A percentile compares a stretch with the other conserved stretches of the same genome.
Evolutionary conservation across 108 stramenopile genomes (phyloP).

Genomic region (Phaeodactylum tricornutum): DNA sequence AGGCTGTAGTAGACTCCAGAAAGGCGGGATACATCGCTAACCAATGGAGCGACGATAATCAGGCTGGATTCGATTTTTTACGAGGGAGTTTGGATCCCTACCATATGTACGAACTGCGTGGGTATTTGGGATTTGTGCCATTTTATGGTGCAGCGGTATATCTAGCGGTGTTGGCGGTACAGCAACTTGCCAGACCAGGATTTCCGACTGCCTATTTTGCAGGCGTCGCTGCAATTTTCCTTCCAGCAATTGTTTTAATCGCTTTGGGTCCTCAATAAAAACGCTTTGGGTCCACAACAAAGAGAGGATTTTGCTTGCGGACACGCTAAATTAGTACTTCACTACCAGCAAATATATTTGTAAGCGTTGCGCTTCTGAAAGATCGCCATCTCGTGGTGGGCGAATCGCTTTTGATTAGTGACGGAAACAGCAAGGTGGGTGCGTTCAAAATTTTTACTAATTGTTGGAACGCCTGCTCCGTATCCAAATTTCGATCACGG

Average conservation of each 20-base stretch:
- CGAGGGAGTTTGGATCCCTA: slow-evolving; percentile 61
- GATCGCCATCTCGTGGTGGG: too few species aligned
- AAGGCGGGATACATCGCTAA: slow-evolving; percentile 29
- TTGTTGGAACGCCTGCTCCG: too few species aligned
- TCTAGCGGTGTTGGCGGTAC: slow-evolving; percentile 59
- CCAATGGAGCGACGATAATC: slow-evolving; percentile 57
- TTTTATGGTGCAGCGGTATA: slow-evolving; percentile 59
- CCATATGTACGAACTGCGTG: slow-evolving; percentile 57
- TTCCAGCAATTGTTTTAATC: slow-evolving; percentile 44
- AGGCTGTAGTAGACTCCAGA: slow-evolving; percentile 41
- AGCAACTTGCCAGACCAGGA: slow-evolving; percentile 43
- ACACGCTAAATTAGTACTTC: too few species aligned
- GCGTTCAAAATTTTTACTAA: too few species aligned
- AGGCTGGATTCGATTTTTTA: slow-evolving; percentile 53
- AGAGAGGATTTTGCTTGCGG: too few species aligned
- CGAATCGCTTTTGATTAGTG: too few species aligned
- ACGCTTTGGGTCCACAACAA: too few species aligned
- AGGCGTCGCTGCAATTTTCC: slow-evolving; percentile 52
- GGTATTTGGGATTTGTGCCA: slow-evolving; percentile 60
- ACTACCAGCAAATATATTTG: too few species aligned
- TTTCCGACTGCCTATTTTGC: slow-evolving; percentile 62
- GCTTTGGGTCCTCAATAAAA: slow-evolving; percentile 43
- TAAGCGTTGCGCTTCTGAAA: too few species aligned
- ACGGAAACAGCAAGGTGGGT: too few species aligned
- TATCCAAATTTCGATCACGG: too few species aligned